Evolutionary conservation across 306 rosid species (phyloP).

Genomic region (Gynostemma pentaphyllum): DNA sequence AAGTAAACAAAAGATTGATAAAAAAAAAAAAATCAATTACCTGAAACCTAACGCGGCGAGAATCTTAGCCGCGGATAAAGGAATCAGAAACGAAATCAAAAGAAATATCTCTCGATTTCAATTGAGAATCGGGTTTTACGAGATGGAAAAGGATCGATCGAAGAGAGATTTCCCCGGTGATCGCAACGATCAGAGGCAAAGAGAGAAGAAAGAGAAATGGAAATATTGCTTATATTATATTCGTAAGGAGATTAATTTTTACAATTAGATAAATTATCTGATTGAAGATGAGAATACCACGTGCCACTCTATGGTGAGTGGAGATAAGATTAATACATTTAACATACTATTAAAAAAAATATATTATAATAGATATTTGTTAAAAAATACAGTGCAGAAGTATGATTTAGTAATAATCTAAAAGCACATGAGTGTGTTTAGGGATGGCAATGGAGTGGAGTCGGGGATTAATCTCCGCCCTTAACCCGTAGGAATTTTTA

Average conservation of each 20-base stretch:
- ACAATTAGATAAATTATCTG: neutral
- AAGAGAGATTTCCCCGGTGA: constrained; percentile 22
- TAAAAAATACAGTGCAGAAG: too few relatives aligned
- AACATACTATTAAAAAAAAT: neutral
- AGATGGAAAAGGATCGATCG: neutral
- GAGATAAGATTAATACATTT: neutral
- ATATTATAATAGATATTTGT: too few relatives aligned
- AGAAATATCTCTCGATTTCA: constrained; percentile 4
- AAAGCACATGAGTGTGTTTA: too few relatives aligned
- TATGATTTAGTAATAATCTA: too few relatives aligned
- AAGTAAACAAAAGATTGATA: neutral
- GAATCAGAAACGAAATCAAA: constrained; percentile 7
- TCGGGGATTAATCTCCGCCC: too few relatives aligned
- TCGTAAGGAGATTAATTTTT: neutral
- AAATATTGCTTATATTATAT: neutral
- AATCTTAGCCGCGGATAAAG: constrained; percentile 10
- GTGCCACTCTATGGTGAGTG: neutral
- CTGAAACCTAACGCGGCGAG: constrained; percentile 39
- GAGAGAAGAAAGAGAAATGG: neutral
- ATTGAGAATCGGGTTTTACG: neutral
- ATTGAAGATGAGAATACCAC: neutral
- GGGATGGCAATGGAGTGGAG: too few relatives aligned
- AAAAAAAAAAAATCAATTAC: constrained; percentile 19
- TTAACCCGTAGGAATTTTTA: too few relatives aligned
- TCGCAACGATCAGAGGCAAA: constrained; percentile 8